Base-by-base conservation (phyloP, 768 basidiomycete genomes). In the Leccinum uliginosum region DNA sequence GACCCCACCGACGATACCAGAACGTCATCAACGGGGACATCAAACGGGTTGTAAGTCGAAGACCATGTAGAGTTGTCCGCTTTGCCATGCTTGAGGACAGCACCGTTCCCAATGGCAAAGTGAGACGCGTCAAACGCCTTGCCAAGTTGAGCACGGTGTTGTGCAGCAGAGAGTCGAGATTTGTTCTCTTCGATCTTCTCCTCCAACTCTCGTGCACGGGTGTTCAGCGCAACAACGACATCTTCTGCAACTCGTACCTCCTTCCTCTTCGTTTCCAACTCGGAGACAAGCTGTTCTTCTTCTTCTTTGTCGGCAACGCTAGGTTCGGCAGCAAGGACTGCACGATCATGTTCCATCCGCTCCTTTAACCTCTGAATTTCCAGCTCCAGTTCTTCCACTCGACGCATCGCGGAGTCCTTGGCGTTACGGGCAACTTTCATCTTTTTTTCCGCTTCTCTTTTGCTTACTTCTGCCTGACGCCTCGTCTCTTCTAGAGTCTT, bases 381-480 rank as follows among this genome's bases (percentile, higher is more conserved):
- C 58, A 81, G 74, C 58, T 85, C 82, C 54, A 89, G 75, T 57
- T 78, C 74, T 29, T 81, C 79, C 66, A 87, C 79, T 43, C 81
- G 78, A 63, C 78, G 79, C 21, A 70, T 76, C 0, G 87, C 81
- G 54, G 78, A 84, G 65, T 90, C 86, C 32, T 87, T 82, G 58
- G 80, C 75, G 44, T 67, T 77, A 68, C 85, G 84, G 15, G 83
- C 84, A n/a, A 79, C 76, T 64, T 85, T 89, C 57, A 95, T 78
- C 62, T 86, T 86, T 76, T 91, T 93, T 73, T 98, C 96, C 4
- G 88, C 92, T 48, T 98, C 95, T 46, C 85, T 81, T 67, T 85
- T 89, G 51, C 78, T 72, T 51, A 82, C 77, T 72, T 99, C 97
- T 11, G 93, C 92, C 27, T 76, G 76, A 30, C 96, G 86, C 72